Evolutionary conservation across 805 yeast species (phyloP).

Genomic region (Suhomyces pyralidae): DNA sequence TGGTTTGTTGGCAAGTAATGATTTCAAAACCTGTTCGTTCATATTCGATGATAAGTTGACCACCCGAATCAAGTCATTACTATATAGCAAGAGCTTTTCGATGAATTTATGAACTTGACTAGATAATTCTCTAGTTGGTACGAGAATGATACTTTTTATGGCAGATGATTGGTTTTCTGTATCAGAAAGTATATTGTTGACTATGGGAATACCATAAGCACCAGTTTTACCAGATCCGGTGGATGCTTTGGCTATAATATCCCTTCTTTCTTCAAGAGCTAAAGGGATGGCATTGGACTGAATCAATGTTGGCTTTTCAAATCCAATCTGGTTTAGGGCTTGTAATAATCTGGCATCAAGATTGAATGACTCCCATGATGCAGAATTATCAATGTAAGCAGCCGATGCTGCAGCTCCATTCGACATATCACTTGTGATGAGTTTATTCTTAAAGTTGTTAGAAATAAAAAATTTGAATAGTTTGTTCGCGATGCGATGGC

Average conservation of each 20-base stretch:
- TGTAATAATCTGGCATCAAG: constrained; percentile 82
- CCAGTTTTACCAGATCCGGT: constrained; percentile 97
- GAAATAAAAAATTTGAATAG: constrained; percentile 1
- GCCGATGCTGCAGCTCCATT: constrained; percentile 50
- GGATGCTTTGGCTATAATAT: constrained; percentile 88
- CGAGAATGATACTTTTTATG: constrained; percentile 67
- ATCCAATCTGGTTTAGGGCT: constrained; percentile 78
- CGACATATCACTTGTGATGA: constrained; percentile 6
- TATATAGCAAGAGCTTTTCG: constrained; percentile 63
- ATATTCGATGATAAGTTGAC: constrained; percentile 67
- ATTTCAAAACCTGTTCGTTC: constrained; percentile 65
- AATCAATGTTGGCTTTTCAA: constrained; percentile 81
- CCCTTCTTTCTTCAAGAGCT: constrained; percentile 86
- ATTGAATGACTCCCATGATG: constrained; percentile 70
- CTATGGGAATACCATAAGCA: constrained; percentile 82
- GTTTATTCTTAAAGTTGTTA: background rate
- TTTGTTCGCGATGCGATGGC: constrained; percentile 9
- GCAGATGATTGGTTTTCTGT: constrained; percentile 18
- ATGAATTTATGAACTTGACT: constrained; percentile 76
- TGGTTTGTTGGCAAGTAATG: constrained; percentile 71
- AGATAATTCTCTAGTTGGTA: constrained; percentile 90
- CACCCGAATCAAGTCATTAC: constrained; percentile 61
- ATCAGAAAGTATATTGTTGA: constrained; percentile 62
- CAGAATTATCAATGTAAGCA: constrained; percentile 68
- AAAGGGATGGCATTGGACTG: constrained; percentile 91